A percentile compares a stretch with the other conserved stretches of the same genome.
Conservation (phyloP, 805 yeast genomes). For the Candida dendrica region DNA sequence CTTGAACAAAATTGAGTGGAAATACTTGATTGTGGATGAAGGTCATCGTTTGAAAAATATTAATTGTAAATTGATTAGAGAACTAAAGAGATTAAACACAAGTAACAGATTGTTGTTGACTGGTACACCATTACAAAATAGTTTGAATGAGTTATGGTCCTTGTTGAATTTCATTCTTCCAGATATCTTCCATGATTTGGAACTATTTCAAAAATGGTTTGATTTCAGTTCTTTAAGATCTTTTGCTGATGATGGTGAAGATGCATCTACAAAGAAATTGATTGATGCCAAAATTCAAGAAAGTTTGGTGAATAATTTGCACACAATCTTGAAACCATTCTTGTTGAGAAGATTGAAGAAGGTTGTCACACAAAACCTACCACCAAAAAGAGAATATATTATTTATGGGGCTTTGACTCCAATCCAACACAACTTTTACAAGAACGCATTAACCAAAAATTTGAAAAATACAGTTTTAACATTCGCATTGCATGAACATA, state of each 20-base stretch:
- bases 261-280: slow-evolving; percentile 37
- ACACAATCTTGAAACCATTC: slow-evolving; percentile 84
- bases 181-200: slow-evolving; percentile 85
- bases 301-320: slow-evolving; percentile 67
- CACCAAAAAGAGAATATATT: slow-evolving; percentile 86
- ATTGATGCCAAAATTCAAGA: slow-evolving; percentile 53
- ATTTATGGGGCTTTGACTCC: slow-evolving; percentile 63
- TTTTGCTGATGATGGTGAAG: slow-evolving; percentile 22
- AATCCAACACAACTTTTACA: slow-evolving; percentile 59
- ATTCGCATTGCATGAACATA: slow-evolving; percentile 44
- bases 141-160: slow-evolving; percentile 87
- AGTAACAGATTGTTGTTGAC: slow-evolving; percentile 75
- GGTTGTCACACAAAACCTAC: slow-evolving; percentile 62
- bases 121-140: slow-evolving; percentile 96
- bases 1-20: slow-evolving; percentile 58
- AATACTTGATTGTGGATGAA: slow-evolving; percentile 85
- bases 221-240: slow-evolving; percentile 61
- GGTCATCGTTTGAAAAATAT: slow-evolving; percentile 90
- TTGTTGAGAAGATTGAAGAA: slow-evolving; percentile 73
- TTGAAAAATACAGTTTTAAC: slow-evolving; percentile 39
- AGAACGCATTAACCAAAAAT: slow-evolving; percentile 36
- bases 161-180: slow-evolving; percentile 86
- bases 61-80: slow-evolving; percentile 66
- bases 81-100: slow-evolving; percentile 58
- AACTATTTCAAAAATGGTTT: slow-evolving; percentile 89